Evolutionary conservation across 2,329 filamentous ascomycete genomes (phyloP).

Genomic region (Xylaria sp.): DNA sequence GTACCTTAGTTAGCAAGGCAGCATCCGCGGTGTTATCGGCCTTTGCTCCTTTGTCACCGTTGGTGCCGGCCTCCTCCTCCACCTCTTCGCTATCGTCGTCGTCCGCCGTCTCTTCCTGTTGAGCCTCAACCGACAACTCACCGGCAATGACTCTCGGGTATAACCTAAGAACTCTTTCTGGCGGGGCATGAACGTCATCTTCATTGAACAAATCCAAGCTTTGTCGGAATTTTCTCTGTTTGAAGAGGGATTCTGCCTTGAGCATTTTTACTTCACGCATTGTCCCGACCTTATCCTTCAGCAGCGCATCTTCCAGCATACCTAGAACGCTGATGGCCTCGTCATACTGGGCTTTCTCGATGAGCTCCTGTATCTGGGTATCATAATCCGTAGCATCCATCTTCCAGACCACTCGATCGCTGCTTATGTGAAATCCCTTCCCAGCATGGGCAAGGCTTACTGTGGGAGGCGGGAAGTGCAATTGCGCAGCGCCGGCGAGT

Average conservation of each 20-base stretch:
- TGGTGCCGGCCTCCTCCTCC: constrained; percentile 49
- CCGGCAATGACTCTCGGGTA: constrained; percentile 89
- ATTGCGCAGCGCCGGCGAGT: constrained; percentile 81
- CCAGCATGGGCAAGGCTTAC: constrained; percentile 95
- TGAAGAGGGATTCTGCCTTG: constrained; percentile 88
- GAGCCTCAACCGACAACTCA: constrained; percentile 70
- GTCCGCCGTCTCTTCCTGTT: constrained; percentile 58
- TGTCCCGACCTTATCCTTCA: constrained; percentile 82
- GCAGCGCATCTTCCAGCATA: constrained; percentile 91
- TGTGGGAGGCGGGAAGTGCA: constrained; percentile 93
- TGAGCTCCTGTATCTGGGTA: constrained; percentile 84
- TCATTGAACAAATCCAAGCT: constrained; percentile 88
- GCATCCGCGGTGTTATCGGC: constrained; percentile 42
- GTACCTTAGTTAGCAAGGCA: constrained; percentile 52
- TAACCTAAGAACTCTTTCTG: constrained; percentile 84
- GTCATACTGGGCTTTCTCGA: constrained; percentile 78
- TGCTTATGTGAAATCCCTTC: constrained; percentile 93
- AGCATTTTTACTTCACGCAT: constrained; percentile 88
- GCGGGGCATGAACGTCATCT: constrained; percentile 87
- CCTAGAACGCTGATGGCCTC: constrained; percentile 90
- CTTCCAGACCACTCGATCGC: constrained; percentile 92
- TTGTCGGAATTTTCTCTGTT: constrained; percentile 81
- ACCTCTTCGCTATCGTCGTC: constrained; percentile 56
- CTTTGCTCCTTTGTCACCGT: constrained; percentile 49
- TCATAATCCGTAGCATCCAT: constrained; percentile 96